A percentile compares a stretch with the other conserved stretches of the same genome.
These are phyloP conservation scores for Helotiales sp. DNA, from an alignment of 2,329 filamentous ascomycete species.

Conservation along the genomic window DNA sequence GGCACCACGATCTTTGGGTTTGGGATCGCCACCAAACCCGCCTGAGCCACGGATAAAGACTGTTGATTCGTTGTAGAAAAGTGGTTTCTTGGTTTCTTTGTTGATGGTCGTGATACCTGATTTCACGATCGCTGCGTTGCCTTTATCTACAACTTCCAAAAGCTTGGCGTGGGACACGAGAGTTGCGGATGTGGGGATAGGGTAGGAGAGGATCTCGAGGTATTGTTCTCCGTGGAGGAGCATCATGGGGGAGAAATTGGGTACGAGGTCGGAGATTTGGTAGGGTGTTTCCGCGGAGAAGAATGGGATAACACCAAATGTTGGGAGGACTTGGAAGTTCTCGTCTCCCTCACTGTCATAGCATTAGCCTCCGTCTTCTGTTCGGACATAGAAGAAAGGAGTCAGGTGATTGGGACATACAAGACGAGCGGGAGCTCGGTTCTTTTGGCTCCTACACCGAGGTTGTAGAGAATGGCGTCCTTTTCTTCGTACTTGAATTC, in stretches of 20 bases:
- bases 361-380: neutral
- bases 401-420: slow-evolving; percentile 36
- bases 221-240: slow-evolving; percentile 98
- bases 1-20: slow-evolving; percentile 74
- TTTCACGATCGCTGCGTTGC: slow-evolving; percentile 81
- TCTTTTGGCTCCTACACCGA: slow-evolving; percentile 89
- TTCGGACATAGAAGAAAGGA: neutral
- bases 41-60: slow-evolving; percentile 90
- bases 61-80: slow-evolving; percentile 97
- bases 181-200: slow-evolving; percentile 80
- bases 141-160: slow-evolving; percentile 96
- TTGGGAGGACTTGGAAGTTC: slow-evolving; percentile 90
- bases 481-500: slow-evolving; percentile 82
- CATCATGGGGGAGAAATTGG: slow-evolving; percentile 99
- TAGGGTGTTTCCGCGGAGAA: slow-evolving; percentile 84
- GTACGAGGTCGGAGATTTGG: slow-evolving; percentile 77
- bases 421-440: slow-evolving; percentile 86
- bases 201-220: slow-evolving; percentile 89
- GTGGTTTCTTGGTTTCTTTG: slow-evolving; percentile 78
- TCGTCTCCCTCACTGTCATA: slow-evolving; percentile 69
- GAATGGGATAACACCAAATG: slow-evolving; percentile 94
- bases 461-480: slow-evolving; percentile 92
- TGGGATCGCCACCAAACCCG: slow-evolving; percentile 83
- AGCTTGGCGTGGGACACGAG: slow-evolving; percentile 77
- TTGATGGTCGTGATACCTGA: slow-evolving; percentile 80